Conservation (phyloP, 2,329 filamentous ascomycete species). For the Geosmithia putterillii region DNA sequence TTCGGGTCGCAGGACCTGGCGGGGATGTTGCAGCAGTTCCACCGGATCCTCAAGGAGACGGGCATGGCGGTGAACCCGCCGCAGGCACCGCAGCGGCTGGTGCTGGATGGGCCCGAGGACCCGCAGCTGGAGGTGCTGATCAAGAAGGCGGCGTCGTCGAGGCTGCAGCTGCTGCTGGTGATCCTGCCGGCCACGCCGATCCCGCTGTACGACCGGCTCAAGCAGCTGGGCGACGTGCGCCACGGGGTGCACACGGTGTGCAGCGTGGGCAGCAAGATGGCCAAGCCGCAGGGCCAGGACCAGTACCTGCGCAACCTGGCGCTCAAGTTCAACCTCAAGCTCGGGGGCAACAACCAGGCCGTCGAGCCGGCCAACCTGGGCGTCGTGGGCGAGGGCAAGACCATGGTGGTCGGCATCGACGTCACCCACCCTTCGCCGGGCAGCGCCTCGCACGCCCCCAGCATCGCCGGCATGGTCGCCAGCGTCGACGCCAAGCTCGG, state of each 20-base stretch:
- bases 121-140: constrained; percentile 15
- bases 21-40: neutral
- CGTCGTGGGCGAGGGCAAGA: constrained; percentile 47
- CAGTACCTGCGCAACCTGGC: constrained; percentile 55
- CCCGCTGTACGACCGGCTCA: constrained; percentile 53
- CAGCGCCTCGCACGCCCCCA: constrained; percentile 37
- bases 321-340: constrained; percentile 74
- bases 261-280: constrained; percentile 28
- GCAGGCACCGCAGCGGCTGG: constrained; percentile 3
- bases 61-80: constrained; percentile 5
- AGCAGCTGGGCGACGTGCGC: constrained; percentile 53
- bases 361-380: constrained; percentile 46
- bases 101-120: constrained; percentile 17
- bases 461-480: constrained; percentile 69
- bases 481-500: constrained; percentile 56
- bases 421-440: constrained; percentile 68
- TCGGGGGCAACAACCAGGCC: constrained; percentile 60
- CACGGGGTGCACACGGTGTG: constrained; percentile 60
- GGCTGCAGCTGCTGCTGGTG: constrained; percentile 40
- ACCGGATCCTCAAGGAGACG: neutral
- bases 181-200: constrained; percentile 41
- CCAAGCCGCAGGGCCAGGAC: constrained; percentile 13
- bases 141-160: constrained; percentile 10
- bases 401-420: constrained; percentile 81
- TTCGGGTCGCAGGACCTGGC: constrained; percentile 1